Percentiles rank a stretch among this genome's conserved stretches.
These are phyloP conservation scores for Acacia melanoxylon DNA, from an alignment of 306 rosid species.

Conservation along the genomic window DNA sequence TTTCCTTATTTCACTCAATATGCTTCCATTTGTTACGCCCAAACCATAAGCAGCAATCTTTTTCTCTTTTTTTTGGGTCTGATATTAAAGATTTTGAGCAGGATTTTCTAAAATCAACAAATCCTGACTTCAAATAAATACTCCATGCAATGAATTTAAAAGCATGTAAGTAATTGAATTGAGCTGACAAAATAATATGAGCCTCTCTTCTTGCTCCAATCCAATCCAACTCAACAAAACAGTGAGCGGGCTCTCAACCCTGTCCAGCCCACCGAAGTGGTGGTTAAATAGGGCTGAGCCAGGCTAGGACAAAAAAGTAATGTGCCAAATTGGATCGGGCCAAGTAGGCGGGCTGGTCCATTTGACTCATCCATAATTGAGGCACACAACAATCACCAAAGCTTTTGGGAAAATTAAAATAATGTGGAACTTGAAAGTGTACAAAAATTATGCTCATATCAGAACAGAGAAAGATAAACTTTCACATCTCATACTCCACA, in stretches of 20 bases:
- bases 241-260: not conserved
- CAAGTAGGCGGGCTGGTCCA: not conserved
- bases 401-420: not conserved
- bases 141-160: not conserved
- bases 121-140: constrained; percentile 1
- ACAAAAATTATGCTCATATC: constrained; percentile 5
- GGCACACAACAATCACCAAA: not conserved
- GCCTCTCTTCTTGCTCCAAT: not conserved
- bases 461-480: constrained; percentile 17
- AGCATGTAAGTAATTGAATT: not conserved
- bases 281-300: not conserved
- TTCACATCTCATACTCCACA: not conserved
- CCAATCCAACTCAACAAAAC: not conserved
- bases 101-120: not conserved
- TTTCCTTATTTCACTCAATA: not conserved
- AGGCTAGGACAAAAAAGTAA: not conserved
- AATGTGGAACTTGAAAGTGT: not conserved
- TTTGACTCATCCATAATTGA: not conserved
- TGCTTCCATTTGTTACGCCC: not conserved
- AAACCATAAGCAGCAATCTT: not conserved
- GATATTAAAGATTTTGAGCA: not conserved
- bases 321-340: not conserved
- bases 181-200: not conserved
- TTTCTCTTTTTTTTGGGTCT: not conserved
- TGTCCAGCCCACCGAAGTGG: not conserved